phyloP scores from a whole-genome alignment of 768 basidiomycete genomes.

The Mycena albidolilacea region DNA sequence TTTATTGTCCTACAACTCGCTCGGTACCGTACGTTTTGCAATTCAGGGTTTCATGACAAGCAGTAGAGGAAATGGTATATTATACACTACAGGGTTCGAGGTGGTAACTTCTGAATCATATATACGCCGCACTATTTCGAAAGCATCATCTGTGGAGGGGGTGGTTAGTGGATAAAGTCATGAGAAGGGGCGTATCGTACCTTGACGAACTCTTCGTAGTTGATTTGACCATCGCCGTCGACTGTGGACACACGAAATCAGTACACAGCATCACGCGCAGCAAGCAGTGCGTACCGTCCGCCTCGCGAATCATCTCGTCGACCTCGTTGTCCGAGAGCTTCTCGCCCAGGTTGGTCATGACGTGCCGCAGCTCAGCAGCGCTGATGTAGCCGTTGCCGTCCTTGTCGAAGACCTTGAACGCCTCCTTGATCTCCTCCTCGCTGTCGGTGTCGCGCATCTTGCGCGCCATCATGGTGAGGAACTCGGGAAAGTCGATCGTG shows the following conservation, averaged over 20 bases:
- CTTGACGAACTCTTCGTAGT: constrained; percentile 49
- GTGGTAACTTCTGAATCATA: constrained; percentile 21
- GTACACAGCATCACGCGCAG: not conserved
- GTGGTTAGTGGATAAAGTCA: not conserved
- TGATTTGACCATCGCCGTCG: constrained; percentile 42
- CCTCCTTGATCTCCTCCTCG: constrained; percentile 63
- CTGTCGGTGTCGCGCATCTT: constrained; percentile 57
- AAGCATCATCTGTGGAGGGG: constrained; percentile 49
- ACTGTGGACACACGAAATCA: constrained; percentile 15
- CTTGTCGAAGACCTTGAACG: constrained; percentile 71
- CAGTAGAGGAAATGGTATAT: constrained; percentile 22
- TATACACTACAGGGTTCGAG: constrained; percentile 39
- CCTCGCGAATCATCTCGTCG: constrained; percentile 58
- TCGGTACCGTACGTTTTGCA: not conserved
- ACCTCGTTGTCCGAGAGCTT: constrained; percentile 51
- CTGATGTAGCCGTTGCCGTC: constrained; percentile 87
- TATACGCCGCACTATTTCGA: constrained; percentile 45
- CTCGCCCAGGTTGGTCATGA: constrained; percentile 82
- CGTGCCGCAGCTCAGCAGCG: constrained; percentile 84
- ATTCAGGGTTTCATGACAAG: constrained; percentile 17
- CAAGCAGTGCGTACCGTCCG: constrained; percentile 62
- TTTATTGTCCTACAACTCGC: not conserved
- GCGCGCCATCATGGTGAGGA: constrained; percentile 62
- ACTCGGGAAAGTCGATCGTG: constrained; percentile 64
- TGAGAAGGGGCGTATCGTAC: constrained; percentile 31